phyloP scores from a whole-genome alignment of 306 rosid species.

The Glycine latifolia region DNA sequence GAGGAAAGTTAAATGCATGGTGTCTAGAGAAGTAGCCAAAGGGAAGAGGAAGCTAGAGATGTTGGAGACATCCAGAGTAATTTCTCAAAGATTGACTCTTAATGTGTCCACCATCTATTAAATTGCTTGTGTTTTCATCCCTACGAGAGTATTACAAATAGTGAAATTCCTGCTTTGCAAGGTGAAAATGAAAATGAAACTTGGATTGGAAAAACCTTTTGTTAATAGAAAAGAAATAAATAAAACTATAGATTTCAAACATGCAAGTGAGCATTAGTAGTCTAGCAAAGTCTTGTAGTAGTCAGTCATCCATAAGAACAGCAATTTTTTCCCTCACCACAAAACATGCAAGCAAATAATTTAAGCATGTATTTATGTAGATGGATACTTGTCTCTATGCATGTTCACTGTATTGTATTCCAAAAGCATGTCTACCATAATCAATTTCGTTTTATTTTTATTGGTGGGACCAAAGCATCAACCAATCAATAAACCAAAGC shows the following conservation, averaged over 20 bases:
- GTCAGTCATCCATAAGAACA: background rate
- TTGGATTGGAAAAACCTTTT: background rate
- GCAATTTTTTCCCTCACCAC: background rate
- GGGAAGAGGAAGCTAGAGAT: background rate
- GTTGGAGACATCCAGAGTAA: background rate
- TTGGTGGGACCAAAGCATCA: background rate
- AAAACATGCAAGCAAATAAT: background rate
- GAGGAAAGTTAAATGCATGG: too few relatives aligned
- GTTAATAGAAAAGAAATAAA: background rate
- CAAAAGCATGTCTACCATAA: constrained; percentile 11
- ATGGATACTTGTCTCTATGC: background rate
- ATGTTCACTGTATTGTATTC: constrained; percentile 8
- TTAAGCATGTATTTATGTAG: background rate
- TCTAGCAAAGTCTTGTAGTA: constrained; percentile 20
- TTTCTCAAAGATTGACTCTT: background rate
- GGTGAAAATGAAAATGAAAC: background rate
- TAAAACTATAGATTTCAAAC: background rate
- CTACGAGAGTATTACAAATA: too few relatives aligned
- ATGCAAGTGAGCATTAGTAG: background rate
- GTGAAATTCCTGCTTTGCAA: background rate
- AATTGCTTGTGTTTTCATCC: too few relatives aligned
- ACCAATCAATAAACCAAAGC: background rate
- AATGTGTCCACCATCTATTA: too few relatives aligned
- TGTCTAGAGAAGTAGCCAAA: background rate
- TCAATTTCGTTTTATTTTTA: background rate